Percentiles rank a stretch among this genome's conserved stretches.
These are phyloP conservation scores for Uronychia binucleata DNA, from an alignment of 73 alveolate species.

Conservation along the genomic window DNA sequence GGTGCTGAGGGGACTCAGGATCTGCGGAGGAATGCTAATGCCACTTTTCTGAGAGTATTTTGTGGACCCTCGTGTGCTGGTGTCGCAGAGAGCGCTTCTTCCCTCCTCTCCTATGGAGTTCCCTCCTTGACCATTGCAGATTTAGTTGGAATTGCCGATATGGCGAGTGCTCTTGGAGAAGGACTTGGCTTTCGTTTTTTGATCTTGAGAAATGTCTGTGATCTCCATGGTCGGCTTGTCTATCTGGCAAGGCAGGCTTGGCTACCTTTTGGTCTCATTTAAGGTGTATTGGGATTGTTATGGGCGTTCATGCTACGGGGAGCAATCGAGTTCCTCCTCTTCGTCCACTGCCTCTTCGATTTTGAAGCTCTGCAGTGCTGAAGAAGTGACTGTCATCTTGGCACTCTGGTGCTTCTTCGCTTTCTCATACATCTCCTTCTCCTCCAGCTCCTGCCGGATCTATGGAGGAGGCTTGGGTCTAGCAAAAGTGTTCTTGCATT, in stretches of 20 bases:
- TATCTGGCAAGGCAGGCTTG: no score
- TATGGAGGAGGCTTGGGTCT: conserved; percentile 69
- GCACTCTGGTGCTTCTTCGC: background rate
- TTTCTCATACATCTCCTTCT: background rate
- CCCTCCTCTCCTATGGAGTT: background rate
- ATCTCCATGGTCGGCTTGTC: background rate
- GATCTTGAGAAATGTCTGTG: background rate
- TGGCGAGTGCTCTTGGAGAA: background rate
- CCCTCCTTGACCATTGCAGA: background rate
- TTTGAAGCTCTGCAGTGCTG: background rate
- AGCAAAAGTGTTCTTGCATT: conserved; percentile 61
- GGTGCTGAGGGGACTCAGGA: background rate
- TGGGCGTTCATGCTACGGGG: background rate
- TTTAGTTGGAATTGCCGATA: background rate
- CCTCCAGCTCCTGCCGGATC: conserved; percentile 1
- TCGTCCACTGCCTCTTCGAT: background rate
- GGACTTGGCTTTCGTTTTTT: background rate
- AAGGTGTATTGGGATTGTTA: background rate
- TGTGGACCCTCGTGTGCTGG: background rate
- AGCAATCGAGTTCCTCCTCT: background rate
- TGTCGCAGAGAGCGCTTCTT: background rate
- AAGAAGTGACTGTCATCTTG: background rate
- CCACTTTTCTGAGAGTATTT: background rate
- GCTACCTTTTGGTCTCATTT: no score
- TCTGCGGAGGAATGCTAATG: background rate